Conservation (phyloP, 1,284 basidiomycete species). For the Bondarzewia mesenterica region DNA sequence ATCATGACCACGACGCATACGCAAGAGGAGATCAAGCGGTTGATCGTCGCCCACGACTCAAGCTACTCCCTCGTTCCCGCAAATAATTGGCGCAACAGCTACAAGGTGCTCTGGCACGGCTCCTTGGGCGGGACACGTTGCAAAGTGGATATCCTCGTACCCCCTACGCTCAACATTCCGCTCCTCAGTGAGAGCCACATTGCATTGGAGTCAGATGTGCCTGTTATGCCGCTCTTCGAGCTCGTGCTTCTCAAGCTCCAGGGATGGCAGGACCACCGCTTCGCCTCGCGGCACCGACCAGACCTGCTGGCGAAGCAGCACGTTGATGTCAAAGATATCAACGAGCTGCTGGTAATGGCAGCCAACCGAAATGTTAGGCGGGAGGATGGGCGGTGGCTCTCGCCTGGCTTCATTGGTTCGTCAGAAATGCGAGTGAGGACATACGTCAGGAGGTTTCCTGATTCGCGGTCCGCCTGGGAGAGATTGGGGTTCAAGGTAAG, state of each 20-base stretch:
- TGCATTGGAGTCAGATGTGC: constrained; percentile 20
- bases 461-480: neutral
- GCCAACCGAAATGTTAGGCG: neutral
- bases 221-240: constrained; percentile 35
- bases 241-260: constrained; percentile 42
- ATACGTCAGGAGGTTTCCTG: neutral
- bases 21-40: constrained; percentile 34
- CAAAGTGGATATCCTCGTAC: constrained; percentile 46
- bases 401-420: neutral
- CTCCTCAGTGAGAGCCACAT: constrained; percentile 24
- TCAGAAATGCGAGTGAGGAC: neutral
- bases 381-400: neutral
- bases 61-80: constrained; percentile 34
- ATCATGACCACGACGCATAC: constrained; percentile 26
- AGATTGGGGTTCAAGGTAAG: neutral
- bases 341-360: constrained; percentile 17
- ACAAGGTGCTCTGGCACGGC: constrained; percentile 37
- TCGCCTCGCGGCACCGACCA: constrained; percentile 8
- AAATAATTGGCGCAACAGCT: constrained; percentile 29
- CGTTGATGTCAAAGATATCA: constrained; percentile 22
- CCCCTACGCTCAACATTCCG: constrained; percentile 37
- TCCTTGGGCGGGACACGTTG: constrained; percentile 21
- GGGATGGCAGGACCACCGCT: constrained; percentile 36
- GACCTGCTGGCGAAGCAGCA: constrained; percentile 21
- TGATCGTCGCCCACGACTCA: constrained; percentile 24